Base-by-base conservation (phyloP, 345 rosid species). In the Brassica rapa region DNA sequence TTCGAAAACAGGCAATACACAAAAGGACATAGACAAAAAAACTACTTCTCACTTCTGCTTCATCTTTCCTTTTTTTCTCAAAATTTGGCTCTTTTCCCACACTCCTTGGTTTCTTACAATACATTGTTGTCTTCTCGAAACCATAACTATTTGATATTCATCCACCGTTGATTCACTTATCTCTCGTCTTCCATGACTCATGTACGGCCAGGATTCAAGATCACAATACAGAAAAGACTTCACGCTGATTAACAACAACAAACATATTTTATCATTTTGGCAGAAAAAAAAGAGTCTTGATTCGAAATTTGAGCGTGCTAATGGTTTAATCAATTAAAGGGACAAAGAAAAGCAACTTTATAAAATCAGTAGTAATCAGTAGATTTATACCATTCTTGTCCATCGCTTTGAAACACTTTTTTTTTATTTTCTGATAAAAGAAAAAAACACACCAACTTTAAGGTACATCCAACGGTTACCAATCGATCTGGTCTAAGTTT, bases 261-360 rank as follows among this genome's bases (percentile, higher is more conserved):
- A 68, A 60, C 60, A 69, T 61, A 49, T 69, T 16, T 39, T 59
- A 76, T 30, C 12, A 65, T 30, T 12, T 70, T 70, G 33, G 4
- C 70, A 30, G 8, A 24, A 41, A 69, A 68, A 23, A 46, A 51
- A n/a, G 32, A 30, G 64, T 5, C 57, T 56, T 68, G 65, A 71
- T 77, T 71, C 41, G 14, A 60, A 64, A 66, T 65, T 73, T 29
- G 79, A 87, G 88, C 89, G 86, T 83, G 88, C 85, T 73, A 68
- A 74, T 66, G 71, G 39, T 66, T 77, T 68, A 77, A 71, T 66
- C 76, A 75, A 70, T 74, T 80, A 80, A 74, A 70, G 83, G 19
- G 55, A 43, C 35, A 66, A 66, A 72, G 68, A 78, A 78, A 79
- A 79, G 73, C 29, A 60, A 72, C 77, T 79, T 79, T 72, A 72